phyloP scores from a whole-genome alignment of 2,329 filamentous ascomycete species.

The Aspergillus uvarum region DNA sequence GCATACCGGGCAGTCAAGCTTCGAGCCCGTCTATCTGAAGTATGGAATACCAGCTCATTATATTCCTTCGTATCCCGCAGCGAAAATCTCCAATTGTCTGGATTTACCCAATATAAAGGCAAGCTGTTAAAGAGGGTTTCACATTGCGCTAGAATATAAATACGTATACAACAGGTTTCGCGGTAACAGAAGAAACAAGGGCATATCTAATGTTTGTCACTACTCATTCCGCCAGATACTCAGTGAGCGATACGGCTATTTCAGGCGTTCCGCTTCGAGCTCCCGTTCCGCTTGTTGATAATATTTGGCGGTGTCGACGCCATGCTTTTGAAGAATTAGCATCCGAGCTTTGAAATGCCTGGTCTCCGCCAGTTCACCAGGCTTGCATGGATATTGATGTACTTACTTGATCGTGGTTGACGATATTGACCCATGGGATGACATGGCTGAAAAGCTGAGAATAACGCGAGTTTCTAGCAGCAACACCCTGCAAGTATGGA shows the following conservation, averaged over 20 bases:
- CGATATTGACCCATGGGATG: conserved; percentile 96
- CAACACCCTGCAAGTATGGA: conserved; percentile 90
- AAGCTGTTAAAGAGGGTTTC: not conserved
- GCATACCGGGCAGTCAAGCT: conserved; percentile 10
- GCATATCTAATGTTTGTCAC: conserved; percentile 15
- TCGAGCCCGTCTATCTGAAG: conserved; percentile 1
- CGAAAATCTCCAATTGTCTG: too few relatives aligned
- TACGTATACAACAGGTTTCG: conserved; percentile 24
- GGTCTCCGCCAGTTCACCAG: not conserved
- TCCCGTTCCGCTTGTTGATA: conserved; percentile 94
- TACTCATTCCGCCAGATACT: conserved; percentile 11
- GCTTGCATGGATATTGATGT: not conserved
- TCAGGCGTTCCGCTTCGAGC: conserved; percentile 71
- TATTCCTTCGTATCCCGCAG: too few relatives aligned
- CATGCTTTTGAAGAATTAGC: conserved; percentile 61
- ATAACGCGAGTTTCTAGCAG: conserved; percentile 89
- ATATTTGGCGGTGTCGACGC: conserved; percentile 97
- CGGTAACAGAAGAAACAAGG: conserved; percentile 6
- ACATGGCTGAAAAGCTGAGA: conserved; percentile 78
- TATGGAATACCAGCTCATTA: not conserved
- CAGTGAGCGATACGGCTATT: conserved; percentile 20
- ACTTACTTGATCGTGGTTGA: conserved; percentile 76
- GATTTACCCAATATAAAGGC: too few relatives aligned
- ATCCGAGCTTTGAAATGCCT: conserved; percentile 1
- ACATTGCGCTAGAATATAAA: conserved; percentile 16